Evolutionary conservation across 768 basidiomycete species (phyloP), one percentile per base, ranked within the genome.

Genomic region (Termitomyces sp.): DNA sequence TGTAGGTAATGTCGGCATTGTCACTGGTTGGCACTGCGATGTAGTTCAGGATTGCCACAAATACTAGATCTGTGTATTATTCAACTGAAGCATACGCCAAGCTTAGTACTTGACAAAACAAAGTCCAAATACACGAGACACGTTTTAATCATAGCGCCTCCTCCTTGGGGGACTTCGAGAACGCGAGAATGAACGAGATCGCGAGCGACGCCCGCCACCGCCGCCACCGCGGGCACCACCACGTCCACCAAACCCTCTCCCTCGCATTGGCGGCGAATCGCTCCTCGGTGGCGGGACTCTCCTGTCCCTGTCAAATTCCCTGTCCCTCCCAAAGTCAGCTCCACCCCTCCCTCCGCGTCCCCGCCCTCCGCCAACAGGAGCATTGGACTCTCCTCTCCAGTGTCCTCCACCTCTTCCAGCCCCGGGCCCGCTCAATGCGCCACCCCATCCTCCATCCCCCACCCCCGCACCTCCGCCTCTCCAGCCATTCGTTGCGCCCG

Each of bases 351-450:
- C 76, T 4, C 80, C 76, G 2, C 81, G 72, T 29, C 72, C 71
- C 27, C 53, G 46, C 8, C 32, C 53, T 20, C 75, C 48, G 6
- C 50, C 75, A 34, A 72, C 69, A 7, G 74, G 72, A 6, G 52
- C 58, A 63, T 84, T 79, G 1, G 88, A 87, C 16, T 79, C 85
- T 0, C 88, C 90, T 43, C 90, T 78, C 87, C 88, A 90, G 69
- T 89, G 87, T 0, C 88, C 87, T 41, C 84, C 83, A 46, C 85
- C 82, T 10, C 82, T 72, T 42, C 49, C 76, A n/a, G 66, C 64
- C 20, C 72, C 69, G 44, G 72, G 69, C 5, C 70, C 70, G 36
- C 75, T 44, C 43, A 76, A 68, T 36, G 64, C 63, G 46, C 74
- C 74, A 26, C 71, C 76, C 80, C 83, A 81, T 6, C 81, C 80